Base-by-base conservation (phyloP, 176 grass and related monocot genomes). In the Calamus simplicifolius region DNA sequence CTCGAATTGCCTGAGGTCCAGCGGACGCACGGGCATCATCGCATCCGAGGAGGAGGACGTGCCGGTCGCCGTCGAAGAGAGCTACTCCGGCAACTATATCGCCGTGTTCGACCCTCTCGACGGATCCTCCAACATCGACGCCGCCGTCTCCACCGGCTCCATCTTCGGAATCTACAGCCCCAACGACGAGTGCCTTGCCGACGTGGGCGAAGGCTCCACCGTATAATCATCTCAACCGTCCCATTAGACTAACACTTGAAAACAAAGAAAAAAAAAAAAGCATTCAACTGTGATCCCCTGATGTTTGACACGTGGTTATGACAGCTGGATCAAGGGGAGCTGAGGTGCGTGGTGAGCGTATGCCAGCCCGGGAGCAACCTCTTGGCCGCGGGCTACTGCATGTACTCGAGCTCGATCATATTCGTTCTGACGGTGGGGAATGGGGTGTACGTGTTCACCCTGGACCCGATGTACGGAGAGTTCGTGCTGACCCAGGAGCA, bases 381-480 rank as follows among this genome's bases (percentile, higher is more conserved):
- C 48, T 72, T 98, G 10, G 84, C 93, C 2, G 87, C 93, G 19
- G 93, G 93, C 6, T 98, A 98, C 75, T 98, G 93, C 78, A 98
- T 98, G 87, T 98, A 98, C 87, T 98, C 93, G 10, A 97, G 93
- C 81, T 98, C 93, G 16, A 73, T 92, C 19, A 92, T 98, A 79
- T 98, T 98, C 82, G 93, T 98, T 72, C 59, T 98, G 48, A 98
- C 93, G 29, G 29, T 98, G 61, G 93, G 93, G 58, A 81, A 73
- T 21, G 93, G 93, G 49, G 93, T 92, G 64, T 98, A 88, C 63
- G 80, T 77, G 69, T 98, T 98, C 87, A 98, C 87, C 43, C 81
- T 98, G 50, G 93, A 98, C 67, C 93, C 93, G 1, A 88, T 98
- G 93, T 98, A 92, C 63, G 93, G 93, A 12, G 93, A 98, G 79